A percentile compares a stretch with the other conserved stretches of the same genome.
Evolutionary conservation across 148 eudicot species (phyloP).

Genomic region (Chenopodium berlandieri): DNA sequence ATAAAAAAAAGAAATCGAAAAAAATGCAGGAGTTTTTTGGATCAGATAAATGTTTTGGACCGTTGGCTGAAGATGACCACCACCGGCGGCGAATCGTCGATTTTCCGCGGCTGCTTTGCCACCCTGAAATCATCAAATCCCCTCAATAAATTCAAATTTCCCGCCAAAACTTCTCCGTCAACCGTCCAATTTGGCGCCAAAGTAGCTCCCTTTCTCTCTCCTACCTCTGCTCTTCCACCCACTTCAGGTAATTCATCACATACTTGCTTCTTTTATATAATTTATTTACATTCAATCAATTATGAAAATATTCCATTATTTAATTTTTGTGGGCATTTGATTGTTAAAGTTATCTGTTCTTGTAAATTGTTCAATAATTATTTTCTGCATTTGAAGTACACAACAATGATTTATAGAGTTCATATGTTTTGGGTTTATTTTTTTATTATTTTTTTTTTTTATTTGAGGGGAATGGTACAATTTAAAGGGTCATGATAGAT

Average conservation of each 20-base stretch:
- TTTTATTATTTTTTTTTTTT: too few species aligned
- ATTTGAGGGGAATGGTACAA: too few species aligned
- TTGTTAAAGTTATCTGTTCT: too few species aligned
- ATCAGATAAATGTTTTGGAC: constrained; percentile 10
- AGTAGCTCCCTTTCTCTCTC: constrained; percentile 8
- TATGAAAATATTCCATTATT: too few species aligned
- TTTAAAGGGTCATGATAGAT: too few species aligned
- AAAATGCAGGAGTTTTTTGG: background rate
- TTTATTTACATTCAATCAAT: background rate
- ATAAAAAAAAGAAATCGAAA: background rate
- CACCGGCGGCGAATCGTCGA: constrained; percentile 10
- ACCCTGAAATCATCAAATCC: constrained; percentile 14
- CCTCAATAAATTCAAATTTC: constrained; percentile 23
- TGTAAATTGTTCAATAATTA: too few species aligned
- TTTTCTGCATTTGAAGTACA: too few species aligned
- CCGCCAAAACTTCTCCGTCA: constrained; percentile 24
- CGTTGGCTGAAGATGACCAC: constrained; percentile 40
- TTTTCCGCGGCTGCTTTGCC: constrained; percentile 2
- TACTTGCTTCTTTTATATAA: too few species aligned
- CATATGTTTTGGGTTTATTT: too few species aligned
- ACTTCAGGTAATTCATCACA: constrained; percentile 16
- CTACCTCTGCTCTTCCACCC: constrained; percentile 16
- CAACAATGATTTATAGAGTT: too few species aligned
- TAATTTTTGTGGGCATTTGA: too few species aligned
- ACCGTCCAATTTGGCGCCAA: constrained; percentile 18